Evolutionary conservation across 805 yeast species (phyloP), one percentile per base, ranked within the genome.

Genomic region (Yueomyces sp.): DNA sequence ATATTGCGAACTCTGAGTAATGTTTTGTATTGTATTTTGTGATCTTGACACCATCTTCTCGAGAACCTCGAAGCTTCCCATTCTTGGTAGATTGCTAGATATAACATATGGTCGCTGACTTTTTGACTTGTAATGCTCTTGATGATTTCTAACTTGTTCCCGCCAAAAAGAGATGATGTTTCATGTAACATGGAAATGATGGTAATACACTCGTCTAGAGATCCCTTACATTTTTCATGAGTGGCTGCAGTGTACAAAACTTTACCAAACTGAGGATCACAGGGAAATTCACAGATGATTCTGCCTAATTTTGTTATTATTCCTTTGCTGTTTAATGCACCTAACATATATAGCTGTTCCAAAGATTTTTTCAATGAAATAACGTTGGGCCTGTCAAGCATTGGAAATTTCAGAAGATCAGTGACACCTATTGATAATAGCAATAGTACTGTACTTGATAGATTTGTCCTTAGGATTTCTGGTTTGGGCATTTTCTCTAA

Each of bases 231-330:
- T 11, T 69, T 69, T n/a, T 49, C 51, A 43, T 57, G 53, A 1
- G 58, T 50, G 0, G 74, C 75, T 41, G 94, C 78, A 1, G 77
- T 65, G 9, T 90, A 60, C 32, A 92, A 57, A 5, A 80, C 77
- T 57, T 84, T 85, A 5, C 96, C 80, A 53, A 87, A 70, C 70
- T 85, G 85, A 3, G 96, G 96, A 51, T 86, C 94, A 49, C 88
- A 73, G 0, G 98, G 98, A 52, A 88, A 85, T 46, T 81, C 86
- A 1, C 95, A 81, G 96, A 92, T 88, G 48, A 76, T 74, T 38
- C 81, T 63, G 0, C 98, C 99, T 1, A 79, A 56, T 40, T 74
- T 67, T 0, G 97, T 90, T 37, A 92, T 65, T 42, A 74, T 70
- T 0, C 97, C 98, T 44, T 73, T 72, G 7, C 80, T 77, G 51